Percentiles rank a stretch among this genome's conserved stretches.
Evolutionary conservation across 2,329 filamentous ascomycete genomes (phyloP).

Genomic region (Penicillium hordei): DNA sequence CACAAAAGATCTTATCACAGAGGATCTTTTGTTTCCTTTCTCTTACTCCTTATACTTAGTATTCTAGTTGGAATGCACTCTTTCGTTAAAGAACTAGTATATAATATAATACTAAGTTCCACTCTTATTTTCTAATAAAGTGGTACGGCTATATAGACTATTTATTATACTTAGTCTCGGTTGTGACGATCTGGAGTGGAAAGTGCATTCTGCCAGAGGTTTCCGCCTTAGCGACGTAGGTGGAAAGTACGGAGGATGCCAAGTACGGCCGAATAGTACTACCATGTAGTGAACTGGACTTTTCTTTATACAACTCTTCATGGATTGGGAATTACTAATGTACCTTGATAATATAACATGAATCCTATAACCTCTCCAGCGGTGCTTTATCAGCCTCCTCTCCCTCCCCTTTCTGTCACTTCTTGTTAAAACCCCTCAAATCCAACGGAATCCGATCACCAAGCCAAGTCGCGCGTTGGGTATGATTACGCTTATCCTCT

Average conservation of each 20-base stretch:
- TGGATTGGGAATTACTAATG: background rate
- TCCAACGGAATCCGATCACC: slow-evolving; percentile 49
- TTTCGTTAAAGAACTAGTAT: too few species aligned
- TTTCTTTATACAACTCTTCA: background rate
- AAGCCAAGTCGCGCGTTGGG: slow-evolving; percentile 47
- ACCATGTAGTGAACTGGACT: background rate
- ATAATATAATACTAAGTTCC: too few species aligned
- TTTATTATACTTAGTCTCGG: too few species aligned
- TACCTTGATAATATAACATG: background rate
- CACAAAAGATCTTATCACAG: too few species aligned
- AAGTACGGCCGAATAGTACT: background rate
- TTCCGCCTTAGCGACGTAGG: too few species aligned
- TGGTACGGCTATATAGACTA: too few species aligned
- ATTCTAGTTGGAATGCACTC: too few species aligned
- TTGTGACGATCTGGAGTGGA: too few species aligned
- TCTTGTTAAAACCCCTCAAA: slow-evolving; percentile 39
- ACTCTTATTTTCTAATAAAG: too few species aligned
- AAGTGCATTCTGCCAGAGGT: too few species aligned
- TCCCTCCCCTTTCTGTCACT: slow-evolving; percentile 23
- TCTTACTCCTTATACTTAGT: too few species aligned
- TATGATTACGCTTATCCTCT: slow-evolving; percentile 55
- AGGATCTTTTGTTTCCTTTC: too few species aligned
- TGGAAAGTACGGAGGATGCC: background rate
- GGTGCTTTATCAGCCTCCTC: slow-evolving; percentile 12
- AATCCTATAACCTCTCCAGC: background rate